These are phyloP conservation scores for Ceratorhiza oryzae-sativae DNA, from an alignment of 1,284 basidiomycete genomes.

Conservation along the genomic window DNA sequence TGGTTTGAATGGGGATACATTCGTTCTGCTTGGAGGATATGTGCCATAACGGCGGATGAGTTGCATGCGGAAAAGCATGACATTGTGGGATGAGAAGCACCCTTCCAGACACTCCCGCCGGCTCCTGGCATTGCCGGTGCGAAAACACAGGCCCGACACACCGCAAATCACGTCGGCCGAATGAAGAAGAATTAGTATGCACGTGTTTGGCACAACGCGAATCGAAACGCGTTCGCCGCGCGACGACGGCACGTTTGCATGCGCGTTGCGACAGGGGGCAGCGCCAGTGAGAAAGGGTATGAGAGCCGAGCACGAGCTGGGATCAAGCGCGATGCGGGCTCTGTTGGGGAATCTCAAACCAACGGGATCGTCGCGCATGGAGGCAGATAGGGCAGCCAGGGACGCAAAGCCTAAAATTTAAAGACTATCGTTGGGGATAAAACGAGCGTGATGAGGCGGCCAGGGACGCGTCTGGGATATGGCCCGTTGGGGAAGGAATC, in stretches of 20 bases:
- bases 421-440: background rate
- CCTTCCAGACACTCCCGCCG: no score
- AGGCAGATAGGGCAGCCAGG: background rate
- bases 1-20: no score
- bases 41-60: no score
- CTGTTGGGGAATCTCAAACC: background rate
- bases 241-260: background rate
- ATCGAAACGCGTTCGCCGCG: background rate
- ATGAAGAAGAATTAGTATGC: conserved; percentile 8
- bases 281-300: background rate
- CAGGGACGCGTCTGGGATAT: background rate
- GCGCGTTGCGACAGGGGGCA: background rate
- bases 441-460: background rate
- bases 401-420: background rate
- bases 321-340: conserved; percentile 7
- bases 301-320: background rate
- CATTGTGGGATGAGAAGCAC: no score
- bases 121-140: background rate
- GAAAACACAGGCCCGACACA: background rate
- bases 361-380: background rate
- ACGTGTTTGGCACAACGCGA: conserved; percentile 4
- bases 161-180: background rate
- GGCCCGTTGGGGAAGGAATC: background rate
- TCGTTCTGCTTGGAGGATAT: no score
- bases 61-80: no score